Evolutionary conservation across 2,329 filamentous ascomycete species (phyloP).

Genomic region (Claviceps sp.): DNA sequence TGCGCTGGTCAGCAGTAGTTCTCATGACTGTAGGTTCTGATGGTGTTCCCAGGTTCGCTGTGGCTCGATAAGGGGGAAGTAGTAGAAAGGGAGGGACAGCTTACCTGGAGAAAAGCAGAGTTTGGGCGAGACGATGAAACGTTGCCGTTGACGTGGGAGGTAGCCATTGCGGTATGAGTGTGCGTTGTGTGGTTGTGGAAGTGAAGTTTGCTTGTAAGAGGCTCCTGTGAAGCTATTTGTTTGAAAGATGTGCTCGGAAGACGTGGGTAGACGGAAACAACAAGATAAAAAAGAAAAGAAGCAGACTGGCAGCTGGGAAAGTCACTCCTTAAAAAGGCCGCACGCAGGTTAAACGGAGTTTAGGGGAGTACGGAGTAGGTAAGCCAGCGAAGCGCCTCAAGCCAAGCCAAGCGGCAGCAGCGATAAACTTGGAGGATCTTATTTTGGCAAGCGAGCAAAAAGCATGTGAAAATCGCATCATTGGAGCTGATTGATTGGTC

Average conservation of each 20-base stretch:
- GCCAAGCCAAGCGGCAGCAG: no score
- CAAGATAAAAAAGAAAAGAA: neutral
- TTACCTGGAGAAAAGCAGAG: constrained; percentile 38
- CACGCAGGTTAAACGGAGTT: neutral
- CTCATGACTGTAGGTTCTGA: no score
- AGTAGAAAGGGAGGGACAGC: no score
- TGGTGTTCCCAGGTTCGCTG: no score
- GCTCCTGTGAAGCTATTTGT: neutral
- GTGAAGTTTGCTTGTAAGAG: neutral
- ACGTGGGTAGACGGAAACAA: no score
- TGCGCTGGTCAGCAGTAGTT: neutral
- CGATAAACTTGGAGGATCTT: no score
- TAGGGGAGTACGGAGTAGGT: neutral
- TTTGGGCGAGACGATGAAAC: constrained; percentile 28
- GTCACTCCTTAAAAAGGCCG: constrained; percentile 5
- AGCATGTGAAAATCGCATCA: no score
- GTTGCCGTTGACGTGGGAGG: constrained; percentile 37
- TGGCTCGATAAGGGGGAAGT: neutral
- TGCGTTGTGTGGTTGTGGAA: neutral
- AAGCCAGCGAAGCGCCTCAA: no score
- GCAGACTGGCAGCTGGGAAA: neutral
- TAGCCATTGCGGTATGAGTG: constrained; percentile 18
- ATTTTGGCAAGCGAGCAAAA: no score
- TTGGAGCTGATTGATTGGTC: no score
- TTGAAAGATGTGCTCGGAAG: neutral